These are phyloP conservation scores for Sclerotinia subarctica DNA, from an alignment of 2,329 filamentous ascomycete species.

Conservation along the genomic window DNA sequence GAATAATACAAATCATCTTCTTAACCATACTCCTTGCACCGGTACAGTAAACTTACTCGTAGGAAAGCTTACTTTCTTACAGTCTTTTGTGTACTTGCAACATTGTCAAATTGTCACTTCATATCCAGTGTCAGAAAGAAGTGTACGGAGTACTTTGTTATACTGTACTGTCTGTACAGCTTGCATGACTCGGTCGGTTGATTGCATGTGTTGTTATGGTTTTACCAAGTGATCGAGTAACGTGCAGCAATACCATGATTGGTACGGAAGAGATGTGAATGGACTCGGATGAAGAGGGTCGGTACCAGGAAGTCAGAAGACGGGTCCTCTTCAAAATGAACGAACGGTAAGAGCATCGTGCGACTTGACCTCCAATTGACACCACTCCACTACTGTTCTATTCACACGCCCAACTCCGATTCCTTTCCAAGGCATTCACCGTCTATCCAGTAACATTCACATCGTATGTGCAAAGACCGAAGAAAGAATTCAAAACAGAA, in stretches of 20 bases:
- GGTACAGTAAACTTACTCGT: neutral
- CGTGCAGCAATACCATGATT: conserved; percentile 20
- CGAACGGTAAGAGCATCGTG: conserved; percentile 13
- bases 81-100: conserved; percentile 3
- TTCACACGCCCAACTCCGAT: neutral
- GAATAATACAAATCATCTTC: neutral
- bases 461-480: conserved; percentile 6
- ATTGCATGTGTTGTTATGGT: conserved; percentile 22
- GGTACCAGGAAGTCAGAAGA: conserved; percentile 20
- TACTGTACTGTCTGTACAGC: conserved; percentile 10
- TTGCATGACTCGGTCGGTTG: conserved; percentile 23
- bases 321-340: neutral
- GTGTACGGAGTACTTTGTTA: conserved; percentile 12
- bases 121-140: conserved; percentile 4
- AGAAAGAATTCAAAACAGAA: neutral
- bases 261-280: conserved; percentile 5
- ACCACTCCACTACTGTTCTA: neutral
- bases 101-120: conserved; percentile 13
- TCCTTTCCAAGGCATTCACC: neutral
- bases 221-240: conserved; percentile 17
- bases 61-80: neutral
- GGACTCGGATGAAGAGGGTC: conserved; percentile 16
- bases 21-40: neutral
- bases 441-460: neutral
- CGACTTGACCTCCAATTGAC: conserved; percentile 2